Evolutionary conservation across 2,329 filamentous ascomycete species (phyloP), one percentile per base, ranked within the genome.

Genomic region (Cryoendolithus antarcticus): DNA sequence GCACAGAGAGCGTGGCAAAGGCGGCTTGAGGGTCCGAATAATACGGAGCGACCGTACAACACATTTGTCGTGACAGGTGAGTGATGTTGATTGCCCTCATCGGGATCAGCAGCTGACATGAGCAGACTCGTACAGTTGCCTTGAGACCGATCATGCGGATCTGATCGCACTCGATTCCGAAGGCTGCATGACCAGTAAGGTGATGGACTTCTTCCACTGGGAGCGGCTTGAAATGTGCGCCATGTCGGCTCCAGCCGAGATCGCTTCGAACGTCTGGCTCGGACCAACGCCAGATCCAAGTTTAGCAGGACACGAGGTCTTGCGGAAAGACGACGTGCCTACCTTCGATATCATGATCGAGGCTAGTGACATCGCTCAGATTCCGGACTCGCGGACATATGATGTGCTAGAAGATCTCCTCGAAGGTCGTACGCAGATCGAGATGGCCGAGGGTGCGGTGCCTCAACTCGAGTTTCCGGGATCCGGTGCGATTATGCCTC

Each of bases 221-320:
- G 91, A 98, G 60, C 74, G 88, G 41, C 63, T 75, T 36, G 91
- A 98, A 63, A 96, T 98, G 89, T 86, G 83, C 59, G 72, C 72
- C 43, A 95, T 96, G 89, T 88, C 89, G 8, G 77, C 77, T 51
- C 81, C 88, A 3, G 86, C 86, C 0, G 83, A 94, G 59, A 93
- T 96, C 46, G 79, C 84, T 38, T 72, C 75, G 48, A 95, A 95
- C 55, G 85, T 96, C 19, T 96, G 81, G 74, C 69, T 95, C 43
- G 91, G 91, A 0, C 84, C 86, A 2, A 91, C 86, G 0, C 86
- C 86, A 1, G 84, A 93, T 48, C 69, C 74, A 2, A 33, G 34
- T 9, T 53, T 57, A 19, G 34, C 35, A 30, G 35, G 30, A 2
- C 31, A 38, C 13, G 36, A 32, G 4, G 40, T 38, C n/a, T 33